Percentiles rank a stretch among this genome's conserved stretches.
Evolutionary conservation across 2,329 filamentous ascomycete genomes (phyloP).

Genomic region (Ophiostoma ulmi): DNA sequence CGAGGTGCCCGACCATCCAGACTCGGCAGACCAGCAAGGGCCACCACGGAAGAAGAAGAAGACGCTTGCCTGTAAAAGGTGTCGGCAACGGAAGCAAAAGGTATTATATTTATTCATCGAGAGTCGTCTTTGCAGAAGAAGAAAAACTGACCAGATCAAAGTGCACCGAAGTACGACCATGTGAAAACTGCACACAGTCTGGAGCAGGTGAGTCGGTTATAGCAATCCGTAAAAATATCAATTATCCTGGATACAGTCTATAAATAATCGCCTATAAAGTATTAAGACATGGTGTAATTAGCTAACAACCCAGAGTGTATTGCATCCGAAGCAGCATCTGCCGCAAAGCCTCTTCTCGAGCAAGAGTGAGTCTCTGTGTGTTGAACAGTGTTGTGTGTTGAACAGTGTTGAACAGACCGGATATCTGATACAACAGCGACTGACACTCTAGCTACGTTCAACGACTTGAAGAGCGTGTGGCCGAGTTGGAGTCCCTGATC

Average conservation of each 20-base stretch:
- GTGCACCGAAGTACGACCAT: slow-evolving; percentile 29
- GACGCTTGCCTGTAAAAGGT: slow-evolving; percentile 25
- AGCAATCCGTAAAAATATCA: background rate
- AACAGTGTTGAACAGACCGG: background rate
- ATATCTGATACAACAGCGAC: background rate
- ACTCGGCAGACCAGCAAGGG: background rate
- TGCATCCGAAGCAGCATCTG: slow-evolving; percentile 3
- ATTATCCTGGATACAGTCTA: no score
- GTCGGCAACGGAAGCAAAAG: slow-evolving; percentile 30
- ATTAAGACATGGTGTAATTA: no score
- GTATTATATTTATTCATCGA: background rate
- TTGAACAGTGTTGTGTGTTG: background rate
- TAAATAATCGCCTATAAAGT: no score
- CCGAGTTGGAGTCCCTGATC: slow-evolving; percentile 24
- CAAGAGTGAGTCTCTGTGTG: slow-evolving; percentile 2
- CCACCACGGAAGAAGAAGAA: slow-evolving; percentile 17
- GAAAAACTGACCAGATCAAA: background rate
- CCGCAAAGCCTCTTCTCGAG: background rate
- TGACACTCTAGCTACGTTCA: slow-evolving; percentile 23
- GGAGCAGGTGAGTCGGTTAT: slow-evolving; percentile 21
- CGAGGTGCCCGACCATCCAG: slow-evolving; percentile 3
- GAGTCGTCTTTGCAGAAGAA: no score
- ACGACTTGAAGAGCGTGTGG: slow-evolving; percentile 25
- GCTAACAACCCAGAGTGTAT: slow-evolving; percentile 10
- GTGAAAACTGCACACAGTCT: slow-evolving; percentile 30